Evolutionary conservation across 2,329 filamentous ascomycete genomes (phyloP), one percentile per base, ranked within the genome.

Genomic region (Colletotrichum musicola): DNA sequence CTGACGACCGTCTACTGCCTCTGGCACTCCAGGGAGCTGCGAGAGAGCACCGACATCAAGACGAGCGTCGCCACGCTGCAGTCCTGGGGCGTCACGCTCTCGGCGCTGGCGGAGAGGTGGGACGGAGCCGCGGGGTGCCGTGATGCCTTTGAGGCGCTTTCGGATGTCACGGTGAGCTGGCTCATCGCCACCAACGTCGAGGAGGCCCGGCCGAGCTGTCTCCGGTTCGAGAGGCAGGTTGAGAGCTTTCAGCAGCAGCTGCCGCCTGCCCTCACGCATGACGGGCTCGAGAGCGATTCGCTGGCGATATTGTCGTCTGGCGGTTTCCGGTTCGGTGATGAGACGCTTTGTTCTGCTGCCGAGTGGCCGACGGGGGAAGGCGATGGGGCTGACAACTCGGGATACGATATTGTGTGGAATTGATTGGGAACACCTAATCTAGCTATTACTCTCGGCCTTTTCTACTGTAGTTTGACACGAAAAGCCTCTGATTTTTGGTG

Each of bases 21-120:
- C 59, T 79, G 77, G 77, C 73, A 77, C 4, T 78, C 75, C 3
- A 69, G 73, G 22, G 74, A 77, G 18, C 71, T 78, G 12, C 75
- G 75, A 20, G 72, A 71, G 25, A 74, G 47, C 60, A 59, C 27
- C 61, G 70, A 49, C 46, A 71, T 53, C 51, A 74, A 62, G 22
- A 60, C 47, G 57, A 66, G 58, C 35, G 74, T 74, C 49, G 70
- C 73, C 5, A 74, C 75, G 4, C 71, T 76, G 40, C 75, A 78
- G 47, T 73, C 73, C 47, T 78, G 77, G 64, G 72, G 72, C 16
- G 74, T 73, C n/a, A 75, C 74, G 2, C 74, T 79, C 14, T 73
- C 75, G 9, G 77, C 76, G 27, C 69, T 79, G 63, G 73, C 76
- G 13, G 75, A 78, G 59, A 73, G 51, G 12, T 78, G 78, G 59